Conservation (phyloP, 805 yeast genomes). For the Kuraishia hungarica region DNA sequence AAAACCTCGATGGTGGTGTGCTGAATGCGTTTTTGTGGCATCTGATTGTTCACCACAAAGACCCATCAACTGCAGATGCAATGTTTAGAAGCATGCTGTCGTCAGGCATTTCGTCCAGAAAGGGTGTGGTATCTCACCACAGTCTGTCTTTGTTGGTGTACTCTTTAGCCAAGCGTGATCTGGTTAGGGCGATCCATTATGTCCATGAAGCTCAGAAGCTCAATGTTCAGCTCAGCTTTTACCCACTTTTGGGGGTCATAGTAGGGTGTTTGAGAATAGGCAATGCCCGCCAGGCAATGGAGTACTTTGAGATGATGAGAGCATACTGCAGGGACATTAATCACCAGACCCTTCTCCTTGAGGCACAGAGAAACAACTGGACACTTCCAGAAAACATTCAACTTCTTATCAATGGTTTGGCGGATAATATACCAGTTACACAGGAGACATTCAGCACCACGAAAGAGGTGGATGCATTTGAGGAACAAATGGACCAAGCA, state of each 20-base stretch:
- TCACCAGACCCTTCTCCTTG: neutral
- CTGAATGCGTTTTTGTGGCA: neutral
- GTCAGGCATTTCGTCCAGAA: neutral
- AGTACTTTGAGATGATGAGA: neutral
- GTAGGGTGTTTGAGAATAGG: neutral
- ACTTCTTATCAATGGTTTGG: neutral
- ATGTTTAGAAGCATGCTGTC: neutral
- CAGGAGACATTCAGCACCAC: neutral
- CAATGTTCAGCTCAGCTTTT: neutral
- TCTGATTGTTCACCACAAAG: neutral
- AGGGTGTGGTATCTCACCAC: neutral
- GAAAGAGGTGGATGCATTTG: neutral
- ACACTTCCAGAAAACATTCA: neutral
- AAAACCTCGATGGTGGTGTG: neutral
- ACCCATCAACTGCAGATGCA: neutral
- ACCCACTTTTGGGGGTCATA: neutral
- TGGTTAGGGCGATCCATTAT: neutral
- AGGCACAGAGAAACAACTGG: constrained; percentile 1
- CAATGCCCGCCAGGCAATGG: neutral
- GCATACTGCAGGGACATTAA: neutral
- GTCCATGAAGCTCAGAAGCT: neutral
- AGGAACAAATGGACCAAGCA: neutral
- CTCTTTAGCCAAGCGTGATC: neutral
- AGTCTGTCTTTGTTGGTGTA: neutral
- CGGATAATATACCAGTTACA: neutral